These are phyloP conservation scores for Yamadazyma atmosphaerica DNA, from an alignment of 1,139 yeast species.

Conservation along the genomic window DNA sequence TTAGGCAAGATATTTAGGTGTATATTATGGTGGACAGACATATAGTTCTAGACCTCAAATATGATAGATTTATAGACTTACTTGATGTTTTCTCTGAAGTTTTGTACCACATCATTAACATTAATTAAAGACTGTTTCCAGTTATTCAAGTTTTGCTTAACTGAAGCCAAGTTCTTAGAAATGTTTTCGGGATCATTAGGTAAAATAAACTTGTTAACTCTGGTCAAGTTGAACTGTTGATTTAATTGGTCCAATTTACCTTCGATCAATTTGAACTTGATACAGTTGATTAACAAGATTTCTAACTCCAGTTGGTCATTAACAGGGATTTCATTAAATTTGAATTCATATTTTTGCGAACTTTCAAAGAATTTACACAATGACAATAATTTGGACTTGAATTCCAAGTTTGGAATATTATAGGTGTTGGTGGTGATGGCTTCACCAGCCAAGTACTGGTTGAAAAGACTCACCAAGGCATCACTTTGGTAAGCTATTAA, in stretches of 20 bases:
- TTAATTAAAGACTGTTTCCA: conserved; percentile 45
- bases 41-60: no score
- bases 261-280: conserved; percentile 46
- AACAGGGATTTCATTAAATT: conserved; percentile 42
- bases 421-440: conserved; percentile 22
- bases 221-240: conserved; percentile 42
- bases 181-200: conserved; percentile 38
- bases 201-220: conserved; percentile 44
- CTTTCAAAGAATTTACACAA: conserved; percentile 42
- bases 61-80: conserved; percentile 4
- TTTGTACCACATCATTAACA: conserved; percentile 44
- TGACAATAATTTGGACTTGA: conserved; percentile 42
- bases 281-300: conserved; percentile 43
- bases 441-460: conserved; percentile 39
- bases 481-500: conserved; percentile 23
- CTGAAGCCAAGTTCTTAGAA: conserved; percentile 34
- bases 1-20: conserved; percentile 11
- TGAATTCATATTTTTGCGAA: conserved; percentile 28
- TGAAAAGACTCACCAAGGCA: conserved; percentile 29
- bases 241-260: conserved; percentile 50
- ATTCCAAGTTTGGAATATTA: conserved; percentile 23
- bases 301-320: conserved; percentile 40
- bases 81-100: conserved; percentile 46
- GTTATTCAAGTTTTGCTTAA: conserved; percentile 34
- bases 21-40: background rate